phyloP scores from a whole-genome alignment of 768 basidiomycete species.

The Gelatoporia subvermispora region DNA sequence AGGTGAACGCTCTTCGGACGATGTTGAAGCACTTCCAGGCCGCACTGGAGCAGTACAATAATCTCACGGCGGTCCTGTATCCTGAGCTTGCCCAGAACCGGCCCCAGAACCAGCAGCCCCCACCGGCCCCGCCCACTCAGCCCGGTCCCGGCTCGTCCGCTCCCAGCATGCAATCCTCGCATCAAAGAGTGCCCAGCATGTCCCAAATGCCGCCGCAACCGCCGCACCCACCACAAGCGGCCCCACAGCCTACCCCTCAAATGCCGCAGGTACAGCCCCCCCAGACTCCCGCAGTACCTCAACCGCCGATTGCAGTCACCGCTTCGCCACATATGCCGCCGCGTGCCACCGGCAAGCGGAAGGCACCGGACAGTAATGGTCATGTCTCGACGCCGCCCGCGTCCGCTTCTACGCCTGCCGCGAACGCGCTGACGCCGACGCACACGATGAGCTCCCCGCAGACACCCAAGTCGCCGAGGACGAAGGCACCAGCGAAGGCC shows the following conservation, averaged over 20 bases:
- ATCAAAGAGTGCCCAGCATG: neutral
- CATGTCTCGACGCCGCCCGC: constrained; percentile 16
- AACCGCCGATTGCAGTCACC: constrained; percentile 1
- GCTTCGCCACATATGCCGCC: constrained; percentile 7
- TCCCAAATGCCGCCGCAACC: constrained; percentile 6
- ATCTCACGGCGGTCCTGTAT: constrained; percentile 1
- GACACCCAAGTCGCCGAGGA: constrained; percentile 67
- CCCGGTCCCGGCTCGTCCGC: neutral
- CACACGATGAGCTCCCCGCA: constrained; percentile 51
- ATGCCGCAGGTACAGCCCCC: constrained; percentile 22
- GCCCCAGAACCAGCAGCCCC: no score
- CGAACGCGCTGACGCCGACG: constrained; percentile 36
- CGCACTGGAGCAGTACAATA: constrained; percentile 36
- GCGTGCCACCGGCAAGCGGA: constrained; percentile 15
- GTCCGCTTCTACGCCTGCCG: constrained; percentile 46
- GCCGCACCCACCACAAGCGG: constrained; percentile 3
- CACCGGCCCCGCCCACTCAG: no score
- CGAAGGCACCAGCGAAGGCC: constrained; percentile 43
- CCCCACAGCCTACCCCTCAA: constrained; percentile 15
- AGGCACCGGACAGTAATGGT: constrained; percentile 9
- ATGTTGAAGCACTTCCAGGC: constrained; percentile 42
- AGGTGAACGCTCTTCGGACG: constrained; percentile 19
- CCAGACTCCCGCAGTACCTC: constrained; percentile 13
- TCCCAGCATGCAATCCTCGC: constrained; percentile 4
- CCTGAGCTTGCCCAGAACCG: constrained; percentile 4